Percentiles rank a stretch among this genome's conserved stretches.
Conservation (phyloP, 2,329 filamentous ascomycete genomes). For the Claviceps cyperi region DNA sequence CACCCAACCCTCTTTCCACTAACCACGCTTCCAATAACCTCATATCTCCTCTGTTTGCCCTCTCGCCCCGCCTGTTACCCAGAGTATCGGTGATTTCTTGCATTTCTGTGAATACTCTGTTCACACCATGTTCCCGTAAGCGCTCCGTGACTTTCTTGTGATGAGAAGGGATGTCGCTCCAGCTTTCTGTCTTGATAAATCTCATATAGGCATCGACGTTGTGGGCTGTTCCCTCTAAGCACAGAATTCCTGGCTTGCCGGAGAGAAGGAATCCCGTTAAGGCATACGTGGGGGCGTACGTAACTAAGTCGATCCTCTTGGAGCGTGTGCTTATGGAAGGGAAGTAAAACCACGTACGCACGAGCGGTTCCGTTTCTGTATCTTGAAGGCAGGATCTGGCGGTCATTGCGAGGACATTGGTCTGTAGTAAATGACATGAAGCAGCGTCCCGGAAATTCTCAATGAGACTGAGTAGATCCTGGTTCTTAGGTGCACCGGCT, state of each 20-base stretch:
- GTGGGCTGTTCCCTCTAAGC: slow-evolving; percentile 32
- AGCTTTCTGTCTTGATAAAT: slow-evolving; percentile 48
- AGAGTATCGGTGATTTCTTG: slow-evolving; percentile 41
- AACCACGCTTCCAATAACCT: slow-evolving; percentile 36
- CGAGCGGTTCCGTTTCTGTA: slow-evolving; percentile 13
- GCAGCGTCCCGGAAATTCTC: slow-evolving; percentile 27
- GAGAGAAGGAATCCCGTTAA: slow-evolving; percentile 46
- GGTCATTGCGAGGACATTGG: not conserved
- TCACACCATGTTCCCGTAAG: slow-evolving; percentile 24
- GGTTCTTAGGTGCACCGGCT: slow-evolving; percentile 22
- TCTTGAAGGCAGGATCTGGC: not conserved
- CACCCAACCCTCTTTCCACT: not conserved
- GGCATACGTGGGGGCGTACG: slow-evolving; percentile 33
- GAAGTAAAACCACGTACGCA: slow-evolving; percentile 49
- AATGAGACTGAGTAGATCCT: slow-evolving; percentile 30
- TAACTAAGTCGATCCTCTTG: slow-evolving; percentile 43
- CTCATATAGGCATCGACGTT: slow-evolving; percentile 45
- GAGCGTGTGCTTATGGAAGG: slow-evolving; percentile 44
- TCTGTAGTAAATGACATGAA: slow-evolving; percentile 1
- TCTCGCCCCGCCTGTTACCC: slow-evolving; percentile 31
- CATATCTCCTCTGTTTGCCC: slow-evolving; percentile 39
- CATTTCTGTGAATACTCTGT: slow-evolving; percentile 16
- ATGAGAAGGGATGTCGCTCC: slow-evolving; percentile 46
- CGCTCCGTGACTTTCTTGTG: slow-evolving; percentile 49
- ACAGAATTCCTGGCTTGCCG: slow-evolving; percentile 42